Evolutionary conservation across 2,329 filamentous ascomycete species (phyloP).

Genomic region (Orbilia ellipsospora): DNA sequence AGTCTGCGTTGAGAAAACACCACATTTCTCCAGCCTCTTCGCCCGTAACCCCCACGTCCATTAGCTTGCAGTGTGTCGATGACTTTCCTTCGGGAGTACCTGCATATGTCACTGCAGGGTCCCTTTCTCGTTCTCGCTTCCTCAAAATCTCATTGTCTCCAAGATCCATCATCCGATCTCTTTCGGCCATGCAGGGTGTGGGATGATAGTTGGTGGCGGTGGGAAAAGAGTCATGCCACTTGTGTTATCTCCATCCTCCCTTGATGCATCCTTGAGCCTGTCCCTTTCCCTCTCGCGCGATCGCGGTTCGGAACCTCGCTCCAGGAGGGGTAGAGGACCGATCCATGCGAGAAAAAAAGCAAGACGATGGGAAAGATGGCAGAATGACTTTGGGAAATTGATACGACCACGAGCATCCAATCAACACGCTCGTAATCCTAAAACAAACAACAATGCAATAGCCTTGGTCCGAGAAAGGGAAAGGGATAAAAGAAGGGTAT

Average conservation of each 20-base stretch:
- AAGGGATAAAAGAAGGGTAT: not conserved
- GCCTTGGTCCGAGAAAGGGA: conserved; percentile 1
- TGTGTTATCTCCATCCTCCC: too few relatives aligned
- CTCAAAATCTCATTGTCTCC: not conserved
- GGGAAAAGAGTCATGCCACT: conserved; percentile 38
- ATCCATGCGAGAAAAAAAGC: conserved; percentile 41
- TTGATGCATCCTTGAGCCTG: conserved; percentile 15
- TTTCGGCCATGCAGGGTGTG: not conserved
- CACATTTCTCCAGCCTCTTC: not conserved
- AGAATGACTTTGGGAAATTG: not conserved
- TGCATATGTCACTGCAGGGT: conserved; percentile 26
- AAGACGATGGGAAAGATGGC: conserved; percentile 25
- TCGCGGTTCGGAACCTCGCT: conserved; percentile 50
- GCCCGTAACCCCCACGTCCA: conserved; percentile 17
- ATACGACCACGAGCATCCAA: conserved; percentile 22
- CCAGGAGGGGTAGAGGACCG: conserved; percentile 2
- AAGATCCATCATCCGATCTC: conserved; percentile 6
- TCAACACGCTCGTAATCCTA: conserved; percentile 47
- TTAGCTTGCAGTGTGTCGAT: conserved; percentile 4
- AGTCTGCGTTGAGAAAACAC: conserved; percentile 34
- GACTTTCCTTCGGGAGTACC: conserved; percentile 23
- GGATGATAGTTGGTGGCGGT: not conserved
- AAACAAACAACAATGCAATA: conserved; percentile 31
- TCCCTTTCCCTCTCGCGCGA: conserved; percentile 23
- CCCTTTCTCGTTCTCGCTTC: conserved; percentile 20